Conservation (phyloP, 1,284 basidiomycete genomes). For the Melampsora americana region DNA sequence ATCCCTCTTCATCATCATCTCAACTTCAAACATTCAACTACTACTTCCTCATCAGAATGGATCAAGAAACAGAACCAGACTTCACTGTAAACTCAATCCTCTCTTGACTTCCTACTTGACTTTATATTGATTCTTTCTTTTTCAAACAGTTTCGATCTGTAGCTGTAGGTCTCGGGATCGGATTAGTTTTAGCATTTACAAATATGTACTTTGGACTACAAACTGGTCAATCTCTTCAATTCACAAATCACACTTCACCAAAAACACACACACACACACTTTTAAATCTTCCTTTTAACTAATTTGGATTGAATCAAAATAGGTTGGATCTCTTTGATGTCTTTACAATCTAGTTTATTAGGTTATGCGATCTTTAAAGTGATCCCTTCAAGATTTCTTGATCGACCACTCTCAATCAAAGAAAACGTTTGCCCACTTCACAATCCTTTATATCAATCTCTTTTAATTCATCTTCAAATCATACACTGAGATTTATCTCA, state of each 20-base stretch:
- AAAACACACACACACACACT: no score
- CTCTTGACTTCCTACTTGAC: background rate
- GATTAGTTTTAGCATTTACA: conserved; percentile 70
- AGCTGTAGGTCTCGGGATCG: conserved; percentile 64
- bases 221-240: conserved; percentile 70
- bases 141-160: conserved; percentile 57
- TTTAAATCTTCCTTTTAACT: conserved; percentile 58
- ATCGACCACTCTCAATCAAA: conserved; percentile 48
- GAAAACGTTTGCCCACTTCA: conserved; percentile 19
- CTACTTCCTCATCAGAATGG: no score
- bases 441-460: background rate
- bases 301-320: conserved; percentile 4
- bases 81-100: background rate
- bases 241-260: no score
- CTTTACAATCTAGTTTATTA: conserved; percentile 61
- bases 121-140: no score
- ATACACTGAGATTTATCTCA: conserved; percentile 53
- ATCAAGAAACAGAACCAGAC: background rate
- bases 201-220: conserved; percentile 74
- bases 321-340: conserved; percentile 42
- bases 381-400: conserved; percentile 60
- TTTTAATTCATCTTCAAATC: no score
- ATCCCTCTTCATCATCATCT: no score
- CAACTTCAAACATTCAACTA: no score
- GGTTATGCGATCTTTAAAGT: conserved; percentile 78